phyloP scores from a whole-genome alignment of 805 yeast species.

The Komagataella ulmi region DNA sequence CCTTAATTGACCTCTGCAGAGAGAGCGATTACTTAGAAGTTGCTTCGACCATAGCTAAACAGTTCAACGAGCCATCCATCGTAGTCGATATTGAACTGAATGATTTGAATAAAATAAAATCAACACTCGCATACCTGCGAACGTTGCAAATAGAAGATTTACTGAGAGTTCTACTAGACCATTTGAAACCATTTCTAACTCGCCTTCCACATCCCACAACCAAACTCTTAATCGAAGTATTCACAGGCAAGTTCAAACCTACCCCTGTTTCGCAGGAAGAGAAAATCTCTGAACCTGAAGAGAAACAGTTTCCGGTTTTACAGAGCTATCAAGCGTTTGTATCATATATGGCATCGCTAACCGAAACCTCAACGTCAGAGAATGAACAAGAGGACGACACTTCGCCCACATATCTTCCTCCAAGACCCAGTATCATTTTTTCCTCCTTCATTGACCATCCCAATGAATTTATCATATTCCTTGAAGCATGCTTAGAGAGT shows the following conservation, averaged over 20 bases:
- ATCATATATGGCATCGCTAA: constrained; percentile 24
- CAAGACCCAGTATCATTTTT: constrained; percentile 77
- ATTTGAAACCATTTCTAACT: constrained; percentile 51
- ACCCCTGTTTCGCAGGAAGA: constrained; percentile 7
- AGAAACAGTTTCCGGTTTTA: constrained; percentile 15
- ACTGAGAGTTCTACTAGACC: constrained; percentile 40
- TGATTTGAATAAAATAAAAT: constrained; percentile 46
- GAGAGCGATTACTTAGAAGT: constrained; percentile 56
- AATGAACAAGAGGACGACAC: constrained; percentile 5
- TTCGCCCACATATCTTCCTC: constrained; percentile 76
- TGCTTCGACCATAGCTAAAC: constrained; percentile 59
- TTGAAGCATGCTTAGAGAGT: constrained; percentile 81
- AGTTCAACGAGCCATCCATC: constrained; percentile 56
- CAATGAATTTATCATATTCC: constrained; percentile 76
- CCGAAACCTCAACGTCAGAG: not conserved
- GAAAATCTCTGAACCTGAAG: constrained; percentile 1
- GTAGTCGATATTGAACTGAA: constrained; percentile 67
- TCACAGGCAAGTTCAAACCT: constrained; percentile 73
- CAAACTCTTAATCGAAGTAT: constrained; percentile 67
- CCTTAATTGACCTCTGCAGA: constrained; percentile 55
- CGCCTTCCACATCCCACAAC: constrained; percentile 71
- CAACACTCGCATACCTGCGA: constrained; percentile 51
- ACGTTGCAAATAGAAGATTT: constrained; percentile 68
- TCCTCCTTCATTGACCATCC: constrained; percentile 80
- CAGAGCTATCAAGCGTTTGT: constrained; percentile 48